Base-by-base conservation (phyloP, 148 eudicot genomes). In the Rhododendron vialii region DNA sequence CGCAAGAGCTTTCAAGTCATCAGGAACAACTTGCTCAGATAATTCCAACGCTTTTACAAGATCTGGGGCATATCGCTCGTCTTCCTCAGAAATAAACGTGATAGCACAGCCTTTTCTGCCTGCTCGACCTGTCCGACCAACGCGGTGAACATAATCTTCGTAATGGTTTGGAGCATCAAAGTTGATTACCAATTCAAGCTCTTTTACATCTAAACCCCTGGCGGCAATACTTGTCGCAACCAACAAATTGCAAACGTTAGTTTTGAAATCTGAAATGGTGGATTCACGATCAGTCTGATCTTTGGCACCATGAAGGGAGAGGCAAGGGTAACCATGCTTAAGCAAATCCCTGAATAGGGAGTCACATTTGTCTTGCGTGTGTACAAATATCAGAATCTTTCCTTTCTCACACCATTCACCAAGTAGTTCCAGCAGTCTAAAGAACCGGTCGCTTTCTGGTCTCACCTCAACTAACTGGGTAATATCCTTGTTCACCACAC, bases 401-500 rank as follows among this genome's bases (percentile, higher is more conserved):
- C 98, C 98, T 91, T 95, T 95, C 82, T 95, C 98, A 78, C 90
- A 95, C 98, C 98, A 95, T 88, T 95, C 98, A 75, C 98, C 98
- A 81, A 95, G 98, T 38, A 95, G 63, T 87, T 95, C 98, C 48
- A 95, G 81, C 20, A 95, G 89, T 79, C 98, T 90, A 11, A 91
- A 87, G 84, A 92, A 95, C 91, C 98, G 89, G 0, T 95, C 98
- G 82, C 86, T 90, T 89, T 95, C 98, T 26, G 95, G 95, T 78
- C 98, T 92, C 82, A 95, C 90, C 90, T 95, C 98, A 78, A 95
- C 98, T 86, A 91, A 89, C 86, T 95, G 98, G 79, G 96, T 84
- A 86, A 95, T 95, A 91, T 95, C 98, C 85, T 91, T 93, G 90
- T 95, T 95, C 76, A 95, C 98, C 82, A 95, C 96, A 91, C 98